phyloP scores from a whole-genome alignment of 2,329 filamentous ascomycete species.

The Sclerotinia nivalis region DNA sequence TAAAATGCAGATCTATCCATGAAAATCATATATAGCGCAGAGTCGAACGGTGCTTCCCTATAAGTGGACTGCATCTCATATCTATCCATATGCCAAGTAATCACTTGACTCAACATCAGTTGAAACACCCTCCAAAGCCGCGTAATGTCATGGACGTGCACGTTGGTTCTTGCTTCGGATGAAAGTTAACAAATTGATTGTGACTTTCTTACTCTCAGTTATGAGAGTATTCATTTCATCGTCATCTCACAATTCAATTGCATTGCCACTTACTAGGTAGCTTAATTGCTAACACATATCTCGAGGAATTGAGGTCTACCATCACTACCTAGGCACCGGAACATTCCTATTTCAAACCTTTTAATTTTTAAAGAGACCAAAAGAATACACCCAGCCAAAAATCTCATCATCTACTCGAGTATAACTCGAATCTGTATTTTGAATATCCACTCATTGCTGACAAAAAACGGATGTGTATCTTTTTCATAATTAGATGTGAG shows the following conservation, averaged over 20 bases:
- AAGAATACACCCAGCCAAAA: background rate
- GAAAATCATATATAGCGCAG: no score
- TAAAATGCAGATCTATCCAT: background rate
- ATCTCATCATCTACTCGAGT: background rate
- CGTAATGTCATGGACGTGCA: background rate
- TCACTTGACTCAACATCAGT: background rate
- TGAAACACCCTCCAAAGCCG: background rate
- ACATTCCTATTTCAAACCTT: background rate
- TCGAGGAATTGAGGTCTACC: no score
- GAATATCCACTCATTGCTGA: background rate
- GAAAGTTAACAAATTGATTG: background rate
- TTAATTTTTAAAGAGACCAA: background rate
- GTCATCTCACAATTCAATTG: no score
- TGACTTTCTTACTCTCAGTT: no score
- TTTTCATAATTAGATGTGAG: background rate
- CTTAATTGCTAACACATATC: no score
- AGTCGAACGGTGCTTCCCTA: background rate
- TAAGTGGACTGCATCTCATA: background rate
- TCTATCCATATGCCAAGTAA: background rate
- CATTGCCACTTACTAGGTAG: background rate
- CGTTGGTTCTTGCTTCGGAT: background rate
- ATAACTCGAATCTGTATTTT: background rate
- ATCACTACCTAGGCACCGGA: background rate
- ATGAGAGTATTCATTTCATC: no score
- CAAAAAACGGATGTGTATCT: no score